phyloP scores from a whole-genome alignment of 2,329 filamentous ascomycete species.

The Colletotrichum limetticola region DNA sequence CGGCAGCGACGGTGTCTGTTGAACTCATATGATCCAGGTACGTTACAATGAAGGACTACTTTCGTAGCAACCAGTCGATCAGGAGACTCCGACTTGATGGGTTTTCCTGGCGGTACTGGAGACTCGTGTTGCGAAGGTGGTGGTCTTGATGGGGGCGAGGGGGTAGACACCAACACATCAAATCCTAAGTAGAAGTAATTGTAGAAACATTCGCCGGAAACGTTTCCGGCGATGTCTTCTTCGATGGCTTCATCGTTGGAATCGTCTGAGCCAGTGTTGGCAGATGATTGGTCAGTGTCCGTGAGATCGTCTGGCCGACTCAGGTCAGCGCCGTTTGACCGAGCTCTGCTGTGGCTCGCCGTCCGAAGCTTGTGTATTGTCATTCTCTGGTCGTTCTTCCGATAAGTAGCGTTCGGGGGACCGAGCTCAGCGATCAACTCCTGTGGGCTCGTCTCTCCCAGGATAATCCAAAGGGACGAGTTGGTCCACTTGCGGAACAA shows the following conservation, averaged over 20 bases:
- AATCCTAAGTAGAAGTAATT: slow-evolving; percentile 98
- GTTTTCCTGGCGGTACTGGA: slow-evolving; percentile 41
- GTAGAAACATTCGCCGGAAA: slow-evolving; percentile 86
- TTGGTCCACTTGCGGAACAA: slow-evolving; percentile 77
- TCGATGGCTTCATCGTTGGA: slow-evolving; percentile 67
- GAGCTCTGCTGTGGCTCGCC: slow-evolving; percentile 60
- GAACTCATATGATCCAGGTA: slow-evolving; percentile 96
- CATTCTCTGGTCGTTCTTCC: slow-evolving; percentile 89
- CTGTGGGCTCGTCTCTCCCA: slow-evolving; percentile 91
- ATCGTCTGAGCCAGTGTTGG: slow-evolving; percentile 77
- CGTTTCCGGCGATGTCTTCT: slow-evolving; percentile 62
- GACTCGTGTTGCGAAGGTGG: slow-evolving; percentile 59
- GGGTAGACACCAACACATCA: slow-evolving; percentile 88
- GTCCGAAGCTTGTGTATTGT: slow-evolving; percentile 80
- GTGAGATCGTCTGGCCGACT: slow-evolving; percentile 67
- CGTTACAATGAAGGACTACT: slow-evolving; percentile 91
- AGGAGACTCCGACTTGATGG: slow-evolving; percentile 55
- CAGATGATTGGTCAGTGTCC: slow-evolving; percentile 81
- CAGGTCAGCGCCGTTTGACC: slow-evolving; percentile 56
- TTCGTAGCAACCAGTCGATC: slow-evolving; percentile 88
- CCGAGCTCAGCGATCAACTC: slow-evolving; percentile 91
- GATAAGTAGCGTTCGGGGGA: slow-evolving; percentile 92
- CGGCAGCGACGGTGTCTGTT: slow-evolving; percentile 91
- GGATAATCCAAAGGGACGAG: slow-evolving; percentile 74
- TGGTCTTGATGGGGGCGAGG: slow-evolving; percentile 70